Evolutionary conservation across 148 eudicot genomes (phyloP), one percentile per base, ranked within the genome.

Genomic region (Dianthus caryophyllus): DNA sequence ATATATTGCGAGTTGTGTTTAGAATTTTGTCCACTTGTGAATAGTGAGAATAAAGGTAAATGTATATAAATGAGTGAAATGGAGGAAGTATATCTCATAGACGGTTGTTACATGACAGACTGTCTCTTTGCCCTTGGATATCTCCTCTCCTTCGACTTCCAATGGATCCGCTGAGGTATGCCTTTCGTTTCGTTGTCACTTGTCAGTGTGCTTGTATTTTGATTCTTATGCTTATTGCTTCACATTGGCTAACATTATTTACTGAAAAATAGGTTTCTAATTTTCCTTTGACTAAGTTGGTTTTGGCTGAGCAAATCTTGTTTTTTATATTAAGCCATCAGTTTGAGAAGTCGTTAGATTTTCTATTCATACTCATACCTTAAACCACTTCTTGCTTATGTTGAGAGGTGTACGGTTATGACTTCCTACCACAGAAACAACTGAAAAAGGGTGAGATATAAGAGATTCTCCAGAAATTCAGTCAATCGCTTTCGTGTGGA

Each of bases 121-220:
- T 60, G 80, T 55, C 33, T 88, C 91, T 48, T 72, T 84, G 71
- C 51, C 72, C 20, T 21, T 64, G 62, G 91, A 85, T 65, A 77
- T 80, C 38, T 67, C 87, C 33, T 81, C 97, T 62, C 84, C 96
- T 20, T 77, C 88, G 51, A 33, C 73, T 67, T 67, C 86, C 24
- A 60, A 48, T 72, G 76, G 71, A 62, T 83, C 82, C 41, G 64
- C 24, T 69, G 83, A 78, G 86, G 91, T 87, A 56, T 66, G 72
- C 63, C 63, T 41, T 38, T 41, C 36, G 48, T 65, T 49, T 65
- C 21, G 13, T 65, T 50, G 39, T 31, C 54, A 66, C 30, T 51
- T 14, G 15, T 67, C 47, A 26, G 21, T 5, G 0, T 36, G 1
- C 24, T 17, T 49, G 27, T 25, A 18, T 21, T 44, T 36, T 41